Evolutionary conservation across 2,329 filamentous ascomycete species (phyloP).

Genomic region (Ceratocystiopsis minuta): DNA sequence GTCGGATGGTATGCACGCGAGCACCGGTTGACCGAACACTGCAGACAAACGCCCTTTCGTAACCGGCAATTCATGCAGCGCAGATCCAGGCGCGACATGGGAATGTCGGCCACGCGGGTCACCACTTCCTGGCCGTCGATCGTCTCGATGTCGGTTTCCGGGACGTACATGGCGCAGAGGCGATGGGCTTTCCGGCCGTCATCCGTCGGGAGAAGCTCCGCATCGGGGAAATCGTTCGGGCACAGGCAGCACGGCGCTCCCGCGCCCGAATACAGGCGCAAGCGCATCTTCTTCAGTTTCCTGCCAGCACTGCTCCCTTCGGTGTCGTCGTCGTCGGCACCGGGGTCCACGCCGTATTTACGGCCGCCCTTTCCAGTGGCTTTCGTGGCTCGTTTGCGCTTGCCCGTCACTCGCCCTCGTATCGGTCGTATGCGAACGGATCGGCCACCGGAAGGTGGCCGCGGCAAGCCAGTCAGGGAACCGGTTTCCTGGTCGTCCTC

Average conservation of each 20-base stretch:
- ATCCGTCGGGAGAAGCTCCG: conserved; percentile 72
- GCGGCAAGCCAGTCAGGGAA: conserved; percentile 51
- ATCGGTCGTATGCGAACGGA: conserved; percentile 1
- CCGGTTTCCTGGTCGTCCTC: conserved; percentile 34
- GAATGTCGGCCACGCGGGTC: conserved; percentile 62
- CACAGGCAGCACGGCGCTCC: conserved; percentile 63
- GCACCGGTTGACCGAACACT: conserved; percentile 91
- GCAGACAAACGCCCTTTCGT: conserved; percentile 89
- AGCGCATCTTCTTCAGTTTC: conserved; percentile 58
- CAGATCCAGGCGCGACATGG: conserved; percentile 72
- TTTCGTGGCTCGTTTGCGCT: conserved; percentile 44
- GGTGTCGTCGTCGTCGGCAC: conserved; percentile 15
- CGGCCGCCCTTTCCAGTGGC: neutral
- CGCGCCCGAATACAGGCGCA: conserved; percentile 32
- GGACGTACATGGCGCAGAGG: conserved; percentile 76
- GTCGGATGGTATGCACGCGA: conserved; percentile 87
- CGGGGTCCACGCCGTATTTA: neutral
- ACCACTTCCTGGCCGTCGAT: conserved; percentile 56
- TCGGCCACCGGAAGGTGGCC: conserved; percentile 47
- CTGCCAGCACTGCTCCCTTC: conserved; percentile 18
- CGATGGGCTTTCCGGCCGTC: conserved; percentile 76
- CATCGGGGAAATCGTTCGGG: conserved; percentile 70
- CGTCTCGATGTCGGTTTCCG: conserved; percentile 72
- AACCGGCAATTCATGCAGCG: conserved; percentile 92
- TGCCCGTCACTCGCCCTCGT: conserved; percentile 33